Evolutionary conservation across 169 alveolate genomes (phyloP).

Genomic region (Neospora caninum): DNA sequence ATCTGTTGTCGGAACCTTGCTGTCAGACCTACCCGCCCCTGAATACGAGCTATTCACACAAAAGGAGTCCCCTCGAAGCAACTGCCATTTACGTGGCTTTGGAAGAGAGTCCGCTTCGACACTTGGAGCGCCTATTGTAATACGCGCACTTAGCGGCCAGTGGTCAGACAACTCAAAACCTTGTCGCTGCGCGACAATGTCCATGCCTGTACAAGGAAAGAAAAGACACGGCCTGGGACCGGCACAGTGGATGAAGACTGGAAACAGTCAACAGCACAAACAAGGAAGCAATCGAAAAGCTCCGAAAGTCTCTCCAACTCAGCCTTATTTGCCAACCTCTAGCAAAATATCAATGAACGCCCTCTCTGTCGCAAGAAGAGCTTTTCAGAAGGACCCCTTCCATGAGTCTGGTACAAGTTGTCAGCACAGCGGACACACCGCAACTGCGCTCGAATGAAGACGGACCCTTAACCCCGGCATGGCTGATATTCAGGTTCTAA

Average conservation of each 20-base stretch:
- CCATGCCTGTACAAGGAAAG: slow-evolving; percentile 56
- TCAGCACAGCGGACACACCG: no score
- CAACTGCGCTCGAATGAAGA: no score
- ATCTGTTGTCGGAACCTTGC: background rate
- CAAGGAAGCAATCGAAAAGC: no score
- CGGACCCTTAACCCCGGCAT: no score
- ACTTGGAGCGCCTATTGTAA: slow-evolving; percentile 28
- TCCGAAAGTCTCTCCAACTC: no score
- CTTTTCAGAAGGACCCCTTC: no score
- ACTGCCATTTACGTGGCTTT: slow-evolving; percentile 39
- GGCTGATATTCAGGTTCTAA: no score
- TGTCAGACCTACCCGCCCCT: slow-evolving; percentile 1
- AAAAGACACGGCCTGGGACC: background rate
- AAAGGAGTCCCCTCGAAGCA: slow-evolving; percentile 44
- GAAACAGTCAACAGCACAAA: no score
- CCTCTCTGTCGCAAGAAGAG: no score
- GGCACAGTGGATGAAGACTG: background rate
- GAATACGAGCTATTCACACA: slow-evolving; percentile 6
- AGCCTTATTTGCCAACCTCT: no score
- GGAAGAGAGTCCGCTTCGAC: slow-evolving; percentile 6
- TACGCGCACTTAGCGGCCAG: slow-evolving; percentile 67
- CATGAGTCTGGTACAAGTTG: no score
- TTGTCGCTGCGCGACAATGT: slow-evolving; percentile 51
- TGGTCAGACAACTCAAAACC: slow-evolving; percentile 63
- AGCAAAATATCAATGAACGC: no score